Percentiles rank a stretch among this genome's conserved stretches.
These are phyloP conservation scores for Salix arbutifolia DNA, from an alignment of 345 rosid species.

Conservation along the genomic window DNA sequence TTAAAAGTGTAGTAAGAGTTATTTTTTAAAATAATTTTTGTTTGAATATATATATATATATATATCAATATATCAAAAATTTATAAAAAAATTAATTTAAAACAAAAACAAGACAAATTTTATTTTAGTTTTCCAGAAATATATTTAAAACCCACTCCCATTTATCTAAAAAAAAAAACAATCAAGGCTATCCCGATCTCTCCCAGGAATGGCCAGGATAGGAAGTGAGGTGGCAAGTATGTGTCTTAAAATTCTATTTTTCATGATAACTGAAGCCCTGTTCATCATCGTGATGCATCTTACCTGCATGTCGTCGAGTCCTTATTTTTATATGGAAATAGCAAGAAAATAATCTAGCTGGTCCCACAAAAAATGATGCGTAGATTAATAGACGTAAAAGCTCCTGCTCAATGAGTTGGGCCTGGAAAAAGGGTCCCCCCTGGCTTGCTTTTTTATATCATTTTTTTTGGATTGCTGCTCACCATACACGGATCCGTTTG, in stretches of 20 bases:
- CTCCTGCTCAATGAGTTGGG: neutral
- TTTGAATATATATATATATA: too few species aligned
- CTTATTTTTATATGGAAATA: neutral
- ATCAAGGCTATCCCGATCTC: neutral
- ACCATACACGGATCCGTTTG: neutral
- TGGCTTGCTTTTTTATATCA: constrained; percentile 18
- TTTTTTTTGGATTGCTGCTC: constrained; percentile 40
- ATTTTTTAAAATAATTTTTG: too few species aligned
- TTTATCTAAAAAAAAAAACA: neutral
- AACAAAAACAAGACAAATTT: too few species aligned
- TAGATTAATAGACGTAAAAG: neutral
- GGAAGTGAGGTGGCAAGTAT: neutral
- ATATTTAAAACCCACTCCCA: too few species aligned
- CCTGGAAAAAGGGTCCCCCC: constrained; percentile 16
- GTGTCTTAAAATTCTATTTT: neutral
- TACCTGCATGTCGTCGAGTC: neutral
- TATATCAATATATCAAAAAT: too few species aligned
- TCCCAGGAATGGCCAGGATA: neutral
- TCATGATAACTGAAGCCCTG: neutral
- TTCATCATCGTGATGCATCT: neutral
- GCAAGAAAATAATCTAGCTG: neutral
- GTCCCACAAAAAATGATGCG: neutral
- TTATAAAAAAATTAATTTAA: too few species aligned
- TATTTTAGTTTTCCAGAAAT: too few species aligned
- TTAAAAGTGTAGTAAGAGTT: too few species aligned